Base-by-base conservation (phyloP, 306 rosid species). In the Pyrus communis region DNA sequence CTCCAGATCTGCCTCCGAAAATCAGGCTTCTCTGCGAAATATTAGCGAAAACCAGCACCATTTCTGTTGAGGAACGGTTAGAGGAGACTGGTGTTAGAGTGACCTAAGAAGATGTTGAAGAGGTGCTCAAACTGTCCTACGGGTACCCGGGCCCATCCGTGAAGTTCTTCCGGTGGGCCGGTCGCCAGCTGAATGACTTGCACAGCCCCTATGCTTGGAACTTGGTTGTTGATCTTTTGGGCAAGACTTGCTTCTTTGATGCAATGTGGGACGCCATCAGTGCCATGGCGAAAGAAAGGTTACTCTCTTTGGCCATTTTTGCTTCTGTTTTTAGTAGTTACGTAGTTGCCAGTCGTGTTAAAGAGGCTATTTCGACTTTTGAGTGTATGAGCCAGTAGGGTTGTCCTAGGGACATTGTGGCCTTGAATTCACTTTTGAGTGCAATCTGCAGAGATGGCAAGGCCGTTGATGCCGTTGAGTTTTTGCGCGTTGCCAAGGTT, bases 131-230 rank as follows among this genome's bases (percentile, higher is more conserved):
- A 55, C 84, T 91, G 62, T 89, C 91, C 5, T 91, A 91, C 82
- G 77, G 73, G 4, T 87, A 89, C 65, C 94, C 97, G 0, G 83
- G 84, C 3, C 76, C 89, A 2, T 84, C 89, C 3, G 86, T 87
- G 23, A 87, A 89, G 79, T 91, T 91, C 82, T 91, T 91, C 82
- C 85, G 92, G 3, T 91, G 97, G 97, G 60, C 87, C 35, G 97
- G 87, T 13, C 82, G 31, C 40, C 85, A 85, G 19, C 89, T 91
- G 77, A 63, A 42, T 28, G 81, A 89, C 76, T 72, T 77, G 18
- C 94, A 89, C 81, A 86, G 86, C 61, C 97, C 94, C 1, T 86
- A 89, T 28, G 70, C 97, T 1, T 91, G 92, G 94, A 91, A 91
- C 68, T 78, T 91, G 60, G 86, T 89, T 15, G 82, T 91, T 10